These are phyloP conservation scores for Xenoacremonium recifei DNA, from an alignment of 2,329 filamentous ascomycete species.

Conservation along the genomic window DNA sequence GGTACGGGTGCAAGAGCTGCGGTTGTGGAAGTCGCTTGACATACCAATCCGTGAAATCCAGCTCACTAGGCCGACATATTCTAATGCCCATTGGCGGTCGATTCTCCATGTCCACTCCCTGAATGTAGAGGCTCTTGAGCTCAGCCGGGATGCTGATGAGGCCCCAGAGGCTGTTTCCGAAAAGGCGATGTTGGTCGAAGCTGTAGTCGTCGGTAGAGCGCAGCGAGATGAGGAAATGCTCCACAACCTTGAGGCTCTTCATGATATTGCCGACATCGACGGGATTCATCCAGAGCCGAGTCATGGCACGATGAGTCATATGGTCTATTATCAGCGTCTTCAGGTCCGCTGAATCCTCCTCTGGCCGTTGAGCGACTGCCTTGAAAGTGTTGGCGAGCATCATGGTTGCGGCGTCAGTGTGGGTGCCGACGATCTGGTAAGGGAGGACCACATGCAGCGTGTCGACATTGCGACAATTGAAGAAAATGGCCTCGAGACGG, in stretches of 20 bases:
- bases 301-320: conserved; percentile 46
- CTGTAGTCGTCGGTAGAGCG: conserved; percentile 44
- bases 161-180: conserved; percentile 48
- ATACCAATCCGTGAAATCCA: conserved; percentile 38
- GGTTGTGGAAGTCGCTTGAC: conserved; percentile 37
- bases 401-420: conserved; percentile 47
- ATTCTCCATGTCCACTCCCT: conserved; percentile 43
- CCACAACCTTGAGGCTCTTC: conserved; percentile 37
- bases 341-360: conserved; percentile 42
- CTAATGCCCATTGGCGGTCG: conserved; percentile 35
- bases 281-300: conserved; percentile 50
- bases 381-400: conserved; percentile 53
- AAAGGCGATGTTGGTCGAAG: conserved; percentile 32
- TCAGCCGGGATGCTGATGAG: conserved; percentile 43
- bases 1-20: conserved; percentile 32
- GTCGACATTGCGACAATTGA: conserved; percentile 42
- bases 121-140: conserved; percentile 47
- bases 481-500: conserved; percentile 41
- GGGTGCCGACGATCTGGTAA: conserved; percentile 47
- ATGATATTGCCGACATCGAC: conserved; percentile 50
- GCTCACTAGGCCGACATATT: conserved; percentile 36
- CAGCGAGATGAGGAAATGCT: conserved; percentile 46
- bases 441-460: conserved; percentile 51
- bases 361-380: conserved; percentile 43
- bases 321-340: conserved; percentile 50